Evolutionary conservation across 352 stramenopile species (phyloP), one percentile per base, ranked within the genome.

Genomic region (Globisporangium mamillatum): DNA sequence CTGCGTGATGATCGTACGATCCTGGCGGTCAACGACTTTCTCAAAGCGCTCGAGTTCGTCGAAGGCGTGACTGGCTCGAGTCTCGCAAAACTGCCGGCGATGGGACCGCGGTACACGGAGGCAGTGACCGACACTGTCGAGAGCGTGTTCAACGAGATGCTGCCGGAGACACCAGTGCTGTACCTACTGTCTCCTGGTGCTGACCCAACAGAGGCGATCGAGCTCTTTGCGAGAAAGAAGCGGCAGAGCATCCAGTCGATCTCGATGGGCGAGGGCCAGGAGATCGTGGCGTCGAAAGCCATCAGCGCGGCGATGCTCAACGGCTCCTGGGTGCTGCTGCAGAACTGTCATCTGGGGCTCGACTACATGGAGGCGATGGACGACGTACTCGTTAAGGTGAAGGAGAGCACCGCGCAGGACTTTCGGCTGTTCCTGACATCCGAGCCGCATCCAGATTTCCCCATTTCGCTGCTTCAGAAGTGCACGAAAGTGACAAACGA

Each of bases 401-500:
- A 63, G n/a, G 75, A 81, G 24, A 82, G 63, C 7, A 63, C 68
- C 8, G 74, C 67, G 9, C 69, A 73, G 0, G 86, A 90, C 5
- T 93, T 95, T 41, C 80, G 87, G 0, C 69, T 95, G 53, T 93
- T 93, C 52, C 74, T 95, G 18, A 95, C 85, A 4, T 86, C 79
- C 1, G 83, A 92, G 54, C 87, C 84, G 0, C 80, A 92, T 63
- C 66, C 68, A 1, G 53, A 62, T 9, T 95, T 95, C 70, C 84
- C 87, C 1, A 89, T 93, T 9, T 67, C 77, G 10, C 58, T 95
- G 46, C 68, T 95, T 12, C 85, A 93, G 55, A 74, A 75, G 16
- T 80, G 79, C 24, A 90, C 74, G 6, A 93, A 93, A 44, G 82
- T 93, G 38, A 94, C 87, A 1, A 94, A 94, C 52, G 87, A 95